Percentiles rank a stretch among this genome's conserved stretches.
phyloP scores from a whole-genome alignment of 192 early-diverging fungal genomes.

The Kickxella alabastrina region DNA sequence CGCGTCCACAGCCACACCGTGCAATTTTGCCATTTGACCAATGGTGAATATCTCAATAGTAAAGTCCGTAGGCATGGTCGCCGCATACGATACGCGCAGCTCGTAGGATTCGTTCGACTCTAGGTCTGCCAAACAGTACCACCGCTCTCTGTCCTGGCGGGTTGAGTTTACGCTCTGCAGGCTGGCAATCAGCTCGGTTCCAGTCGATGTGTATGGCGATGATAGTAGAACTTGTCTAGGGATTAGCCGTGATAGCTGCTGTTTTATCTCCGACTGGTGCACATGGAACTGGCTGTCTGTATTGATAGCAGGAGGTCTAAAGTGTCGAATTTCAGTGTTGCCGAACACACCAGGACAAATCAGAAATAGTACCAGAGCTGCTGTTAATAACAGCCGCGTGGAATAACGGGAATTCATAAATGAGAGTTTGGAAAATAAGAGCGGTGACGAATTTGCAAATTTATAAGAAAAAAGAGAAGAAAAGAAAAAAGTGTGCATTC shows the following conservation, averaged over 20 bases:
- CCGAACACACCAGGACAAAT: no score
- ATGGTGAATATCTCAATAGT: slow-evolving; percentile 16
- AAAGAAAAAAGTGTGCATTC: not conserved
- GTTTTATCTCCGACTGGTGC: not conserved
- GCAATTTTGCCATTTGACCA: not conserved
- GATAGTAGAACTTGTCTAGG: not conserved
- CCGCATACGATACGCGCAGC: slow-evolving; percentile 45
- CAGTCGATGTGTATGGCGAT: slow-evolving; percentile 17
- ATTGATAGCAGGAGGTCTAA: slow-evolving; percentile 8
- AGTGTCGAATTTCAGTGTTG: slow-evolving; percentile 43
- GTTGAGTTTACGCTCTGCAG: slow-evolving; percentile 17
- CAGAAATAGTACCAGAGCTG: no score
- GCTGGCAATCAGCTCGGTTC: slow-evolving; percentile 5
- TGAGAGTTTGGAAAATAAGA: no score
- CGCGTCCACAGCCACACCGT: not conserved
- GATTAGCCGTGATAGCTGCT: no score
- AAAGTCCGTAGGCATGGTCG: slow-evolving; percentile 28
- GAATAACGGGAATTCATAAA: no score
- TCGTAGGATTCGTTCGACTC: slow-evolving; percentile 17
- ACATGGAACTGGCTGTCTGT: not conserved
- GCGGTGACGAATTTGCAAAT: not conserved
- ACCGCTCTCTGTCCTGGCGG: slow-evolving; percentile 11
- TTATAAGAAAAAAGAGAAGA: not conserved
- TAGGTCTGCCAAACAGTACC: slow-evolving; percentile 27
- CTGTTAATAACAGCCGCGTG: no score